Percentiles rank a stretch among this genome's conserved stretches.
Conservation (phyloP, 352 stramenopile genomes). For the Phytopythium ostracodes region DNA sequence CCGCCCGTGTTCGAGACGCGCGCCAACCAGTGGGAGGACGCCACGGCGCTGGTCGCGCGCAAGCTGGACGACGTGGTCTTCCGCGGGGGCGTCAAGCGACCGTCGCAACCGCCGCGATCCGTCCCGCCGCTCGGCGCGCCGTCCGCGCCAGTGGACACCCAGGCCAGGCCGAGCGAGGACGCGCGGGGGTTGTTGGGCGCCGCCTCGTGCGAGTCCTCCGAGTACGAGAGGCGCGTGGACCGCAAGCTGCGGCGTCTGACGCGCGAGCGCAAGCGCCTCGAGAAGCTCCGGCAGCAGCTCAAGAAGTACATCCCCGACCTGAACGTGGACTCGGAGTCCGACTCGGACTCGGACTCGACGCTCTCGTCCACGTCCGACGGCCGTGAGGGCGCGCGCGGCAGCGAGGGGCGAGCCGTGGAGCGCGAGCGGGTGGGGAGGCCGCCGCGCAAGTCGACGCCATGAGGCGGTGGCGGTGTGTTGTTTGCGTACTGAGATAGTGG, state of each 20-base stretch:
- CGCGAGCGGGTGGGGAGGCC: too few species aligned
- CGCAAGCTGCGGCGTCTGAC: slow-evolving; percentile 39
- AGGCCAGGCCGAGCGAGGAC: slow-evolving; percentile 2
- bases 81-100: slow-evolving; percentile 9
- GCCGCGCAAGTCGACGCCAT: neutral
- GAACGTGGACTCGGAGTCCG: slow-evolving; percentile 34
- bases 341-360: slow-evolving; percentile 28
- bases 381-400: neutral
- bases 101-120: slow-evolving; percentile 14
- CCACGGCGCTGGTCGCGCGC: slow-evolving; percentile 8
- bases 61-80: slow-evolving; percentile 13
- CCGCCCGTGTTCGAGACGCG: slow-evolving; percentile 6
- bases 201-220: slow-evolving; percentile 9
- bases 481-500: neutral
- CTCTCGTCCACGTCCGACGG: slow-evolving; percentile 13
- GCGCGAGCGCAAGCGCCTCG: slow-evolving; percentile 34
- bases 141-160: neutral
- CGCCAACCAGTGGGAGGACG: slow-evolving; percentile 6
- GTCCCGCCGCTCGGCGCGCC: slow-evolving; percentile 22
- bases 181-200: neutral
- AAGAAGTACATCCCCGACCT: slow-evolving; percentile 50
- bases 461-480: neutral
- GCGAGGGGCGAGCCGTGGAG: neutral
- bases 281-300: slow-evolving; percentile 33
- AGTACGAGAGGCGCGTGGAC: slow-evolving; percentile 41